A percentile compares a stretch with the other conserved stretches of the same genome.
Conservation (phyloP, 768 basidiomycete species). For the Lepiota subincarnata region DNA sequence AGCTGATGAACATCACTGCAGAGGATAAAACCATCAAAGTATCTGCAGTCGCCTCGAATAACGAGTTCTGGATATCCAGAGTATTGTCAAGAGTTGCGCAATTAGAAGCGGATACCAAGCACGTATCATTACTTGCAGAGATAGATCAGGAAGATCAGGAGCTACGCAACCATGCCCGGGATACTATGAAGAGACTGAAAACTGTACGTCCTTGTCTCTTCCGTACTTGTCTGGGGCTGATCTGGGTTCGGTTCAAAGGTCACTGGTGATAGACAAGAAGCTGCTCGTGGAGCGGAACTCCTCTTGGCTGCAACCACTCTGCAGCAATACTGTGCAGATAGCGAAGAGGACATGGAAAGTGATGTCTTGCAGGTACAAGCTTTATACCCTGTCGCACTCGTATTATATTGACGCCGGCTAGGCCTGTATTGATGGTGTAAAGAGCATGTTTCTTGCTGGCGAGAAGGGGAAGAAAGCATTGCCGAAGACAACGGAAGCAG, state of each 20-base stretch:
- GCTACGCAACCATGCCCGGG: constrained; percentile 42
- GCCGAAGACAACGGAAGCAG: constrained; percentile 24
- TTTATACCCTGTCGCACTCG: background rate
- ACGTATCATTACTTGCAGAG: constrained; percentile 49
- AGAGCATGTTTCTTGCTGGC: constrained; percentile 44
- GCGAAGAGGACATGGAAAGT: constrained; percentile 44
- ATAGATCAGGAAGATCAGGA: constrained; percentile 50
- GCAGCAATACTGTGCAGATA: constrained; percentile 65
- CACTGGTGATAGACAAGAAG: constrained; percentile 35
- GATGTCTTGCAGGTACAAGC: constrained; percentile 58
- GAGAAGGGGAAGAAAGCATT: constrained; percentile 24
- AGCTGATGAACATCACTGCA: constrained; percentile 3
- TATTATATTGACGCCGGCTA: constrained; percentile 23
- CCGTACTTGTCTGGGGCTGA: background rate
- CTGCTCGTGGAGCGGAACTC: constrained; percentile 66
- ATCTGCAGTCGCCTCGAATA: constrained; percentile 63
- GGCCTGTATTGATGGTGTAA: constrained; percentile 58
- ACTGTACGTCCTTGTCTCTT: constrained; percentile 30
- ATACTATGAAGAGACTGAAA: constrained; percentile 36
- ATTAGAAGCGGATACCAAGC: constrained; percentile 67
- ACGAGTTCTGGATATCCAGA: constrained; percentile 76
- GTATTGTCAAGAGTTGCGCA: constrained; percentile 50
- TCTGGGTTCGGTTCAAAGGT: constrained; percentile 16
- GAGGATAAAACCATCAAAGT: constrained; percentile 52
- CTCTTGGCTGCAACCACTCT: constrained; percentile 68